phyloP scores from a whole-genome alignment of 2,329 filamentous ascomycete species.

The Graphium sp. region DNA sequence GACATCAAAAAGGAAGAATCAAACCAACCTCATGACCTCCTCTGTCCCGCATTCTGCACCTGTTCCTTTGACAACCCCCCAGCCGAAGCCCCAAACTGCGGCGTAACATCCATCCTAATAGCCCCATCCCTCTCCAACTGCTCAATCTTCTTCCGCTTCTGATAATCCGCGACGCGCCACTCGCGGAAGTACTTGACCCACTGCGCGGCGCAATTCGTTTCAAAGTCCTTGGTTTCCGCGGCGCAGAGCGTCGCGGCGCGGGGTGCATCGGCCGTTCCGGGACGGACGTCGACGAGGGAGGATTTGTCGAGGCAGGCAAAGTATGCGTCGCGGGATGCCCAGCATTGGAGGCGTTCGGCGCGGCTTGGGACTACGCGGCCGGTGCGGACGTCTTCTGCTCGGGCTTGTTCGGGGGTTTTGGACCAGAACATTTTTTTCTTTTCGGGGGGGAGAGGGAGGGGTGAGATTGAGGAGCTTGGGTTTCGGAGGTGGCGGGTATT shows the following conservation, averaged over 20 bases:
- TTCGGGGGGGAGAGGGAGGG: no score
- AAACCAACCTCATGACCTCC: no score
- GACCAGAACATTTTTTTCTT: no score
- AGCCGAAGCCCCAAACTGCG: slow-evolving; percentile 15
- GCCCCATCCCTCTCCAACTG: slow-evolving; percentile 61
- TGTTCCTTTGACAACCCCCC: no score
- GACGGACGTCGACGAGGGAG: slow-evolving; percentile 53
- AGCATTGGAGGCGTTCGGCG: slow-evolving; percentile 67
- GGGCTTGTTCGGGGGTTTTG: slow-evolving; percentile 21
- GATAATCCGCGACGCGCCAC: slow-evolving; percentile 79
- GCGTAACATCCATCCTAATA: slow-evolving; percentile 31
- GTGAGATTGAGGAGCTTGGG: no score
- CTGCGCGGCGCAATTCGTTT: slow-evolving; percentile 70
- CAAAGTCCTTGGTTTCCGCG: slow-evolving; percentile 39
- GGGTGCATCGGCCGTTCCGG: slow-evolving; percentile 17
- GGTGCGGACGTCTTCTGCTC: slow-evolving; percentile 35
- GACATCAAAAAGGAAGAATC: no score
- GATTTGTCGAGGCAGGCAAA: slow-evolving; percentile 75
- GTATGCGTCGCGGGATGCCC: slow-evolving; percentile 76
- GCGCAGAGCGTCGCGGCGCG: slow-evolving; percentile 20
- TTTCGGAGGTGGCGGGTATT: no score
- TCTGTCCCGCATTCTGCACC: no score
- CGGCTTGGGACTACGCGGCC: slow-evolving; percentile 66
- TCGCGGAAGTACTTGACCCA: slow-evolving; percentile 99
- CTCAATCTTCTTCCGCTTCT: slow-evolving; percentile 65